Conservation (phyloP, 1,284 basidiomycete species). For the Microbotryomycetes sp. region DNA sequence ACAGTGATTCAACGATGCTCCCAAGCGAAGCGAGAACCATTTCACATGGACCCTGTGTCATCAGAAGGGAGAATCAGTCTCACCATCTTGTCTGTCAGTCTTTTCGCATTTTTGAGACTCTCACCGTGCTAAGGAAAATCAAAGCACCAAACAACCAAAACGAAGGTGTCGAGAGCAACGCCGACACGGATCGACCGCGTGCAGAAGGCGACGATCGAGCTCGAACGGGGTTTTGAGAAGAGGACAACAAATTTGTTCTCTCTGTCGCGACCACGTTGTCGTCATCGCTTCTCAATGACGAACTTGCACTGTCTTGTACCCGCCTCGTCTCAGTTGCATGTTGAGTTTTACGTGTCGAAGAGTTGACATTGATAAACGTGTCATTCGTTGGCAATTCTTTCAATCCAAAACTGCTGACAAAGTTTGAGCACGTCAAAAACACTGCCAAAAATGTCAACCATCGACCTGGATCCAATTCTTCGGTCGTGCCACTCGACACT, state of each 20-base stretch:
- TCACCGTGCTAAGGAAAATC: conserved; percentile 30
- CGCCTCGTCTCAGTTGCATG: background rate
- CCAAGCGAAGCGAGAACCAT: conserved; percentile 34
- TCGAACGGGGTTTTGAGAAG: background rate
- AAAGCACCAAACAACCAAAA: conserved; percentile 34
- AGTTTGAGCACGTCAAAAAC: conserved; percentile 27
- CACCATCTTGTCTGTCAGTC: too few relatives aligned
- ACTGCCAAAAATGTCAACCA: conserved; percentile 33
- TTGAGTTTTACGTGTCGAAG: background rate
- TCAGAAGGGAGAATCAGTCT: background rate
- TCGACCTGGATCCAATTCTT: conserved; percentile 29
- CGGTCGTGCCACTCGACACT: conserved; percentile 4
- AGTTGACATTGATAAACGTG: too few relatives aligned
- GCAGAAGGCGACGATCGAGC: background rate
- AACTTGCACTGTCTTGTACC: background rate
- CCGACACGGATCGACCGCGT: background rate
- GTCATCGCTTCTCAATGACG: too few relatives aligned
- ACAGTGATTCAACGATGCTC: conserved; percentile 25
- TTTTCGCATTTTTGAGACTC: too few relatives aligned
- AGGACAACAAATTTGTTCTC: conserved; percentile 11
- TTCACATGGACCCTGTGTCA: conserved; percentile 22
- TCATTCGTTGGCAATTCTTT: conserved; percentile 24
- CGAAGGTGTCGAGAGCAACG: conserved; percentile 13
- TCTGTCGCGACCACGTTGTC: conserved; percentile 5
- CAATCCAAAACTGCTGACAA: conserved; percentile 24